Conservation (phyloP, 148 eudicot species). For the Nepenthes mirabilis region DNA sequence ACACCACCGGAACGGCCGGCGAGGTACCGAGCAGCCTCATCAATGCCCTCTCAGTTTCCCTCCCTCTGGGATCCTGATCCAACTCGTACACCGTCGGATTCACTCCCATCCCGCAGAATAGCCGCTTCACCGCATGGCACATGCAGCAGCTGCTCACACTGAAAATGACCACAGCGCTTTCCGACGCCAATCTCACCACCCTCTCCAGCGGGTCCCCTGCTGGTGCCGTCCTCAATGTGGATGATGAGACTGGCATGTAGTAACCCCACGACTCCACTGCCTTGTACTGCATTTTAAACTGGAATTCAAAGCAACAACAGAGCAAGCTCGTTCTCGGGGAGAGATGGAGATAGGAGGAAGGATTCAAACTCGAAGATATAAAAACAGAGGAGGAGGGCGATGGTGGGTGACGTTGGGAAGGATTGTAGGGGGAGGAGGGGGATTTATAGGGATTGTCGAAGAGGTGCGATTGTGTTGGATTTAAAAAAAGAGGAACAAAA, state of each 20-base stretch:
- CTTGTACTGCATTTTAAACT: slow-evolving; percentile 1
- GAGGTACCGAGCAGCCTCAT: slow-evolving; percentile 22
- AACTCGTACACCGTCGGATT: slow-evolving; percentile 57
- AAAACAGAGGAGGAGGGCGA: too few species aligned
- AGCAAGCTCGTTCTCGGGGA: too few species aligned
- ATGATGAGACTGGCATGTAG: slow-evolving; percentile 5
- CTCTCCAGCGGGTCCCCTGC: slow-evolving; percentile 27
- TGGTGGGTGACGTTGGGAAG: background rate
- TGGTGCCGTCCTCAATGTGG: background rate
- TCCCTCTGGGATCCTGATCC: slow-evolving; percentile 48
- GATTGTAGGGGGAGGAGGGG: background rate
- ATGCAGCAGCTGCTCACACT: slow-evolving; percentile 57
- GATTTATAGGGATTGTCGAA: slow-evolving; percentile 7
- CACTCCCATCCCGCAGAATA: slow-evolving; percentile 60
- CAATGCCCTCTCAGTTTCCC: slow-evolving; percentile 45
- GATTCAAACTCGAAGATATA: too few species aligned
- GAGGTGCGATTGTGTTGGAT: background rate
- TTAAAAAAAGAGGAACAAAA: slow-evolving; percentile 9
- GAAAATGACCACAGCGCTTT: slow-evolving; percentile 63
- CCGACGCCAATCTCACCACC: slow-evolving; percentile 32
- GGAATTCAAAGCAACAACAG: too few species aligned
- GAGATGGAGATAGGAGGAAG: too few species aligned
- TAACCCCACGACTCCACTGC: slow-evolving; percentile 22
- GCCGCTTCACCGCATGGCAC: slow-evolving; percentile 69
- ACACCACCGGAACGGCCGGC: slow-evolving; percentile 35